Evolutionary conservation across 2,329 filamentous ascomycete species (phyloP).

Genomic region (Diaporthe ampelina): DNA sequence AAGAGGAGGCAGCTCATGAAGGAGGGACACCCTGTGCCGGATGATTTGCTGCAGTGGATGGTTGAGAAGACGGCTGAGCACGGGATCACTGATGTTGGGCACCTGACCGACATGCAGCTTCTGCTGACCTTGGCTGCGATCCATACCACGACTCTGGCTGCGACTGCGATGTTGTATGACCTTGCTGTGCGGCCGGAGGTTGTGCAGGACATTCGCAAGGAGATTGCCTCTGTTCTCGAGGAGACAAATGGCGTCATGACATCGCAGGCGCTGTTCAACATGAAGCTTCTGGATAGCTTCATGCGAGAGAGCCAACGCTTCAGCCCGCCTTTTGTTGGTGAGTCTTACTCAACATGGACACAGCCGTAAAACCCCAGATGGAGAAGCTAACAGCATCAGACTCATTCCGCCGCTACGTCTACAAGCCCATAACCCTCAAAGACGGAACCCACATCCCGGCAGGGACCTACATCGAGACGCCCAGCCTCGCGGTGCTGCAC

Average conservation of each 20-base stretch:
- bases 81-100: conserved; percentile 45
- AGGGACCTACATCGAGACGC: conserved; percentile 54
- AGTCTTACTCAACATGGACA: conserved; percentile 40
- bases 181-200: conserved; percentile 62
- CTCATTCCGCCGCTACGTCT: conserved; percentile 62
- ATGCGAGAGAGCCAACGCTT: conserved; percentile 42
- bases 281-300: conserved; percentile 42
- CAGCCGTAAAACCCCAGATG: no score
- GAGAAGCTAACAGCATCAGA: conserved; percentile 36
- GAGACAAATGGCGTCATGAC: conserved; percentile 46
- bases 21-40: conserved; percentile 46
- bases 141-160: conserved; percentile 58
- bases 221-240: conserved; percentile 55
- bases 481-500: conserved; percentile 51
- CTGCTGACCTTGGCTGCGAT: conserved; percentile 60
- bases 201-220: conserved; percentile 61
- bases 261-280: conserved; percentile 40
- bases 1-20: conserved; percentile 37
- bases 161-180: conserved; percentile 62
- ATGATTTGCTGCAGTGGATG: conserved; percentile 59
- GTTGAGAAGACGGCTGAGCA: conserved; percentile 42
- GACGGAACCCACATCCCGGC: conserved; percentile 62
- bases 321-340: conserved; percentile 47
- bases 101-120: conserved; percentile 55
- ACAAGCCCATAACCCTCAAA: conserved; percentile 62